These are phyloP conservation scores for Diatrype stigma DNA, from an alignment of 2,329 filamentous ascomycete genomes.

Conservation along the genomic window DNA sequence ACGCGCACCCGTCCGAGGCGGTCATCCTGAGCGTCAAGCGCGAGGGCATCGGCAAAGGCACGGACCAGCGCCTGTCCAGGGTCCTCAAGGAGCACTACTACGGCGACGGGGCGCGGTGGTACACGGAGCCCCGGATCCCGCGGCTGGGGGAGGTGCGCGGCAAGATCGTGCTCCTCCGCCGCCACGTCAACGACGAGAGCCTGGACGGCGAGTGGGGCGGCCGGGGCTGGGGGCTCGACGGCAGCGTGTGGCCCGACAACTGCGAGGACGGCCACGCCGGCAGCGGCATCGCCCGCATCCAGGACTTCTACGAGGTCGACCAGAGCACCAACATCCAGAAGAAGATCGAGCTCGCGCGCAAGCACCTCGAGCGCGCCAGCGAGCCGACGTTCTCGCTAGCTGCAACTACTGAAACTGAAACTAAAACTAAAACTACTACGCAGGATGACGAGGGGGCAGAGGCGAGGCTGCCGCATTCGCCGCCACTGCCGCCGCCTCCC, in stretches of 20 bases:
- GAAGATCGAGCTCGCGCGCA: slow-evolving; percentile 71
- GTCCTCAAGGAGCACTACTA: slow-evolving; percentile 73
- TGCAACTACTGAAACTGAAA: too few relatives aligned
- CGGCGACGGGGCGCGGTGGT: slow-evolving; percentile 61
- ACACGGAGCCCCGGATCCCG: slow-evolving; percentile 71
- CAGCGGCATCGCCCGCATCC: slow-evolving; percentile 74
- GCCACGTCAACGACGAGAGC: slow-evolving; percentile 64
- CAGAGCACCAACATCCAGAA: slow-evolving; percentile 70
- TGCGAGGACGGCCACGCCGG: slow-evolving; percentile 68
- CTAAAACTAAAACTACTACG: too few relatives aligned
- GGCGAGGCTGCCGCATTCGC: too few relatives aligned
- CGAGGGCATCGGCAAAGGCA: slow-evolving; percentile 77
- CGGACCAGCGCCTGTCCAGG: slow-evolving; percentile 71
- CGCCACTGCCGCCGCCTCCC: slow-evolving; percentile 12
- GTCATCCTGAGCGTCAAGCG: slow-evolving; percentile 86
- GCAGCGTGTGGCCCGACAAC: slow-evolving; percentile 79
- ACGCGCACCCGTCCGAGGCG: slow-evolving; percentile 73
- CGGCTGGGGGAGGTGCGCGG: slow-evolving; percentile 74
- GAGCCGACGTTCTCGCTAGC: slow-evolving; percentile 44
- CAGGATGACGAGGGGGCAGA: too few relatives aligned
- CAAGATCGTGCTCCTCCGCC: slow-evolving; percentile 77
- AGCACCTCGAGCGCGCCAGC: slow-evolving; percentile 72
- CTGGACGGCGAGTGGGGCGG: slow-evolving; percentile 48
- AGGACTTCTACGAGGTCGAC: slow-evolving; percentile 90
- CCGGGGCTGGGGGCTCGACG: slow-evolving; percentile 56